Evolutionary conservation across 441 rosid genomes (phyloP), one percentile per base, ranked within the genome.

Genomic region (Jatropha multifida): DNA sequence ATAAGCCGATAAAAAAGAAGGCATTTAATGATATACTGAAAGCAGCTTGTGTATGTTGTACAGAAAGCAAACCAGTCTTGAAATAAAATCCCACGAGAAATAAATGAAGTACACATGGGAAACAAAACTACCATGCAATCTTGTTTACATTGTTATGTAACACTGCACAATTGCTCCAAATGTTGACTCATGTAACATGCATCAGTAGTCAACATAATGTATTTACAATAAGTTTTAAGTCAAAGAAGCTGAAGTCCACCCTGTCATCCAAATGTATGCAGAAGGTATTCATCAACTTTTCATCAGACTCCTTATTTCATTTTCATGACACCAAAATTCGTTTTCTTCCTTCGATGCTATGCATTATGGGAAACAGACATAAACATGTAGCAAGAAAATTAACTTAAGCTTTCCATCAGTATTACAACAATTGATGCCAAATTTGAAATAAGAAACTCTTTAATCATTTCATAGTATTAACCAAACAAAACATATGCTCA

Each of bases 401-500:
- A 10, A 23, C 23, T 12, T 17, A 69, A 68, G 51, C 3, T 26
- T 37, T 56, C 9, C 55, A 55, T 9, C n/a, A 49, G n/a, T 20
- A 73, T 26, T 4, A 72, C 0, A 46, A 10, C 3, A 60, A 27
- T 23, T 7, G 37, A 41, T 61, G n/a, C 14, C 26, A 20, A 48
- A 73, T 32, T 40, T 55, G 27, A 20, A 42, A 42, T 14, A 55
- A 54, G 26, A 27, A 65, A 56, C 26, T 3, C 58, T 18, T 58
- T n/a, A 72, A 59, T 11, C 58, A 51, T 48, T 38, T 60, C 26
- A 46, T 67, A 66, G 37, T 4, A 68, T 58, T 23, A 51, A 20
- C 56, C 55, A 51, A 77, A 54, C 10, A 73, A 73, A 40, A 67
- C 37, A 20, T 40, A 59, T 13, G 17, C 17, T 42, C 77, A 61